These are phyloP conservation scores for Acorus gramineus DNA, from an alignment of 106 monocot species.

Conservation along the genomic window DNA sequence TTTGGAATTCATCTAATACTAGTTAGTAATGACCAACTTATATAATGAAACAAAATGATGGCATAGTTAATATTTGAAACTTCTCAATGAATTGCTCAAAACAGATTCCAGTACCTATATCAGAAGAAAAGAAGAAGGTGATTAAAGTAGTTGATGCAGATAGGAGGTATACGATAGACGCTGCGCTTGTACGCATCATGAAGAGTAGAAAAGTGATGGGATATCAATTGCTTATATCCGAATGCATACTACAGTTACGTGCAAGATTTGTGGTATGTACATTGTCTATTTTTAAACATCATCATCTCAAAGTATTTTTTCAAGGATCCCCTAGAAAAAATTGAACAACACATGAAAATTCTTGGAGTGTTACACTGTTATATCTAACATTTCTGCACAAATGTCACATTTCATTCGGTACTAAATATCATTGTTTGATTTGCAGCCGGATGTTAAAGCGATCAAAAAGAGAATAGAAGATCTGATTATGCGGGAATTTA, in stretches of 20 bases:
- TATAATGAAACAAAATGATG: no score
- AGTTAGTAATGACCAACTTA: no score
- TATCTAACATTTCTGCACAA: no score
- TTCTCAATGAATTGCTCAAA: neutral
- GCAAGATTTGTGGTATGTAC: constrained; percentile 37
- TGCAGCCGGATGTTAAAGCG: constrained; percentile 49
- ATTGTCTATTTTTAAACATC: constrained; percentile 22
- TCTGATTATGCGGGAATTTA: constrained; percentile 40
- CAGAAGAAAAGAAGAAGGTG: constrained; percentile 68
- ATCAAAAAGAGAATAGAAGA: constrained; percentile 57
- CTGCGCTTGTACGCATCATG: constrained; percentile 60
- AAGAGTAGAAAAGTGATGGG: constrained; percentile 51
- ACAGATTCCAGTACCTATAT: constrained; percentile 54
- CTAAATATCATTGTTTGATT: no score
- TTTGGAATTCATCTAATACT: constrained; percentile 1
- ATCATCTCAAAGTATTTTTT: no score
- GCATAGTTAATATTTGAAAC: no score
- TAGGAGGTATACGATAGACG: constrained; percentile 59
- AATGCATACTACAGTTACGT: constrained; percentile 47
- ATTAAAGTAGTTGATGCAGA: constrained; percentile 65
- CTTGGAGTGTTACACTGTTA: no score
- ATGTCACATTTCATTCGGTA: no score
- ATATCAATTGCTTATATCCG: constrained; percentile 47
- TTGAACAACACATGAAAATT: no score
- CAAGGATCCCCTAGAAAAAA: no score